phyloP scores from a whole-genome alignment of 345 rosid species.

The Sonneratia alba region DNA sequence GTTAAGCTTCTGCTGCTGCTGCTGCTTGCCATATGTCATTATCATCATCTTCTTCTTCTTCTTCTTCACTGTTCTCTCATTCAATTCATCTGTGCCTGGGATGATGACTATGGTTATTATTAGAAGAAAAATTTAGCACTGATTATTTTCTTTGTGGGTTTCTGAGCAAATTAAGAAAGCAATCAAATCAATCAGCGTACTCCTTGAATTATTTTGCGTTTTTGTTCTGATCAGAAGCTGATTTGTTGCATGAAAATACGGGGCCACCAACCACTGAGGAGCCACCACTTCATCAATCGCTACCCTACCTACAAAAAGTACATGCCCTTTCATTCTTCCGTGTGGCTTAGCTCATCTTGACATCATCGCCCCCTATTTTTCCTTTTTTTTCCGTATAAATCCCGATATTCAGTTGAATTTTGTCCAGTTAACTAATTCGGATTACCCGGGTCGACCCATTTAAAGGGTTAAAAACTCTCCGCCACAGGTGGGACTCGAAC shows the following conservation, averaged over 20 bases:
- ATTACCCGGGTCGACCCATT: no score
- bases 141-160: no score
- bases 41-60: no score
- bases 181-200: neutral
- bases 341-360: neutral
- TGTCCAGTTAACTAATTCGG: no score
- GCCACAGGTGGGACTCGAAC: no score
- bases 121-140: no score
- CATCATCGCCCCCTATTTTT: neutral
- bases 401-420: no score
- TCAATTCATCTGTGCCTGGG: no score
- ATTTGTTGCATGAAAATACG: conserved; percentile 10
- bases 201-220: neutral
- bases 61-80: no score
- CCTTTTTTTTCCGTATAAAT: neutral
- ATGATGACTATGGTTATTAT: no score
- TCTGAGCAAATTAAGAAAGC: neutral
- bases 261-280: neutral
- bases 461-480: no score
- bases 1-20: neutral
- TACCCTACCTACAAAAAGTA: neutral
- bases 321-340: neutral
- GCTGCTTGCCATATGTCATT: neutral
- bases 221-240: neutral
- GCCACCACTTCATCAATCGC: neutral